phyloP scores from a whole-genome alignment of 371 early-diverging fungal species.

The Apophysomyces elegans region DNA sequence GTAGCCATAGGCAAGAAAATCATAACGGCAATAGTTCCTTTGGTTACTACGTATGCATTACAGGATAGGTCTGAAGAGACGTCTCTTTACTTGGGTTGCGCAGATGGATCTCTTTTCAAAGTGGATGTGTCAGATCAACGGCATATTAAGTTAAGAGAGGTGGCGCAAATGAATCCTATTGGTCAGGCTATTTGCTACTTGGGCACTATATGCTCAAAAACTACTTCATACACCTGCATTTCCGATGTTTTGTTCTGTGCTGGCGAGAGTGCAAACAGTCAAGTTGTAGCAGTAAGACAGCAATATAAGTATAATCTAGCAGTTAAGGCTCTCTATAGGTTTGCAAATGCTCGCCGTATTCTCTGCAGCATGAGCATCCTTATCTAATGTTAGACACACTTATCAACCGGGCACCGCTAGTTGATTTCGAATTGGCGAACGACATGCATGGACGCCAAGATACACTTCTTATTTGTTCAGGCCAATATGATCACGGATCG shows the following conservation, averaged over 20 bases:
- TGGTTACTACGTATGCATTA: constrained; percentile 37
- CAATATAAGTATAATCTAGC: not conserved
- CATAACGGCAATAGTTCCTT: constrained; percentile 20
- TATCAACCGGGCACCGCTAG: constrained; percentile 42
- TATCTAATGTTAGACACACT: constrained; percentile 26
- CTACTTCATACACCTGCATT: not conserved
- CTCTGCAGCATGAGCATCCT: not conserved
- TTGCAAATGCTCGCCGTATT: not conserved
- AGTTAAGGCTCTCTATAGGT: not conserved
- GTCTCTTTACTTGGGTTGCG: constrained; percentile 35
- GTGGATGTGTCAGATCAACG: constrained; percentile 15
- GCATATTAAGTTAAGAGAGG: constrained; percentile 22
- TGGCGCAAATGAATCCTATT: constrained; percentile 29
- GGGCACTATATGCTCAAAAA: constrained; percentile 22
- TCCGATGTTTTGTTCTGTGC: constrained; percentile 31
- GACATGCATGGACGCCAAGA: constrained; percentile 22
- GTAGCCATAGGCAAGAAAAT: not conserved
- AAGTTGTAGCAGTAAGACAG: constrained; percentile 36
- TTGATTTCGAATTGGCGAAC: constrained; percentile 24
- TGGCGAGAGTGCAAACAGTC: constrained; percentile 47
- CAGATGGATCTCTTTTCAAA: constrained; percentile 35
- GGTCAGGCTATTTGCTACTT: constrained; percentile 38
- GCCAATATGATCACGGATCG: constrained; percentile 34
- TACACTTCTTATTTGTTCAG: constrained; percentile 35
- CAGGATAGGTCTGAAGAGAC: not conserved